Percentiles rank a stretch among this genome's conserved stretches.
Evolutionary conservation across 345 rosid species (phyloP).

Genomic region (Iberis pinnata): DNA sequence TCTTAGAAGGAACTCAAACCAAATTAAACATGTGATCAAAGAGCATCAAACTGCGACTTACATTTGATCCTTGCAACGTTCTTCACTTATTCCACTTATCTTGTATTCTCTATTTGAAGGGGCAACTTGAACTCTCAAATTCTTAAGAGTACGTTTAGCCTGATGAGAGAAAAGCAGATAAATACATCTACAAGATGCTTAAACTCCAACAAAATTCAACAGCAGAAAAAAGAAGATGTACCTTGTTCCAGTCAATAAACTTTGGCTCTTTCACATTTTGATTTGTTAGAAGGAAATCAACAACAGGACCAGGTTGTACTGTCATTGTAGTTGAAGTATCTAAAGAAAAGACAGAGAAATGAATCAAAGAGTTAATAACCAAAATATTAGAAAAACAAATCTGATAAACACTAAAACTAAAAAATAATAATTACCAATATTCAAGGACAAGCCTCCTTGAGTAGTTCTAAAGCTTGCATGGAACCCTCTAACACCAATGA

Average conservation of each 20-base stretch:
- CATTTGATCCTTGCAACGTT: slow-evolving; percentile 46
- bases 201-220: background rate
- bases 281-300: slow-evolving; percentile 24
- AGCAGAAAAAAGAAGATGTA: slow-evolving; percentile 11
- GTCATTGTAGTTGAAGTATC: slow-evolving; percentile 33
- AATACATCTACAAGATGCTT: slow-evolving; percentile 7
- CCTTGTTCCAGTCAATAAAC: slow-evolving; percentile 23
- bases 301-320: slow-evolving; percentile 31
- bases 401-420: background rate
- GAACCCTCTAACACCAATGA: slow-evolving; percentile 29
- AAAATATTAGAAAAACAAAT: slow-evolving; percentile 12
- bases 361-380: background rate
- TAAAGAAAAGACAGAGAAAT: slow-evolving; percentile 8
- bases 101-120: slow-evolving; percentile 69
- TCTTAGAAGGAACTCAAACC: background rate
- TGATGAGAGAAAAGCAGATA: slow-evolving; percentile 16
- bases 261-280: slow-evolving; percentile 17
- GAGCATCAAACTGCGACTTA: slow-evolving; percentile 7
- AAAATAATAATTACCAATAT: slow-evolving; percentile 28
- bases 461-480: slow-evolving; percentile 34
- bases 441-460: slow-evolving; percentile 35
- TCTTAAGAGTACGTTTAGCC: slow-evolving; percentile 61
- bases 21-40: background rate
- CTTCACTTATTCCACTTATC: slow-evolving; percentile 65
- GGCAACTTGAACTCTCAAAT: slow-evolving; percentile 48